Base-by-base conservation (phyloP, 768 basidiomycete species). In the Boletus barrowsii region DNA sequence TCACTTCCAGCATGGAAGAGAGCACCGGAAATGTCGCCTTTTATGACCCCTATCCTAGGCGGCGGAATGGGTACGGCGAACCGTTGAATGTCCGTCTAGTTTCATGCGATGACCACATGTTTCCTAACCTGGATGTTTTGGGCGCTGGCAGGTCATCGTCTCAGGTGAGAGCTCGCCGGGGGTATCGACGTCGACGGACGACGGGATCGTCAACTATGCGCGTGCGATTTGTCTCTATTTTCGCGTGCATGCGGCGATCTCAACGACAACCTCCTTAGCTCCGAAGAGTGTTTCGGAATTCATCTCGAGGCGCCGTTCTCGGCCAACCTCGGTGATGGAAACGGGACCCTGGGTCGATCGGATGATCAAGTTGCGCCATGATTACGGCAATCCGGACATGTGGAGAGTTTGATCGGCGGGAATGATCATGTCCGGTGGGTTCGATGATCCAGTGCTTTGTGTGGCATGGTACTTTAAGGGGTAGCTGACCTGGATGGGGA, bases 141-240 rank as follows among this genome's bases (percentile, higher is more conserved):
- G 15, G 13, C n/a, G 26, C 14, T 10, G 8, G 3, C 39, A 79
- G 78, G 76, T 88, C 42, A 86, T 89, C 57, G 78, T 88, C 51
- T 88, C 87, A 3, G 84, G 79, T 0, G 59, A 76, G 42, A 87
- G 84, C 62, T 84, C 83, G 10, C 70, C 81, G 0, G 70, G 20
- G 0, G 82, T 87, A 15, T 75, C 86, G 49, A 83, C 79, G 0
- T n/a, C n/a, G n/a, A n/a, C n/a, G n/a, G 75, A 83, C 51, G 57
- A 67, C 30, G 85, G 86, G 0, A 64, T 86, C 46, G 41, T 83
- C 43, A 85, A 84, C 59, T 87, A 75, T 62, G 84, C 83, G 0
- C 74, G 68, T 36, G 79, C 84, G 5, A 79, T 87, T 49, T 2
- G 13, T 33, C 11, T 30, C 20, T 14, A 14, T 11, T 18, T 14